These are phyloP conservation scores for Syzygium jambos DNA, from an alignment of 345 rosid species.

Conservation along the genomic window DNA sequence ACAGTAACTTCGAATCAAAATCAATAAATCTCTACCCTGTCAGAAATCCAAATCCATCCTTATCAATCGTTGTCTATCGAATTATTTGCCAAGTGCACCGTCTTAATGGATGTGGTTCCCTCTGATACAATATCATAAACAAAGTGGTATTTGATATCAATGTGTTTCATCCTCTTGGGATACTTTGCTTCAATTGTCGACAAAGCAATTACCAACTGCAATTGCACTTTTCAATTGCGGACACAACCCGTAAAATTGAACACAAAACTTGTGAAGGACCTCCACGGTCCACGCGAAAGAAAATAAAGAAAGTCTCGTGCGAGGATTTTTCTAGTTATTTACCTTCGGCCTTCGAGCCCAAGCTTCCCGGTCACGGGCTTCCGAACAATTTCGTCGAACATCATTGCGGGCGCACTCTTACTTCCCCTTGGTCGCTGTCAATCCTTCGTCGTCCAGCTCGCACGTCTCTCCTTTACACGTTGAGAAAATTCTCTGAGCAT, in stretches of 20 bases:
- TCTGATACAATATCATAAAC: not conserved
- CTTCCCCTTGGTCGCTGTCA: not conserved
- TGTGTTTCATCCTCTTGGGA: not conserved
- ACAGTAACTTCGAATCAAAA: not conserved
- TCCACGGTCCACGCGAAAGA: not conserved
- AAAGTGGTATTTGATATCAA: not conserved
- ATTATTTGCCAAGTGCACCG: no score
- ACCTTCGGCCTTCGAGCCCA: not conserved
- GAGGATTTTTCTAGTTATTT: no score
- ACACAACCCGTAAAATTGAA: not conserved
- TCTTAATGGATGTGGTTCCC: not conserved
- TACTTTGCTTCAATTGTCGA: not conserved
- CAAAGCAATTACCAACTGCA: not conserved
- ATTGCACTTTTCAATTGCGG: not conserved
- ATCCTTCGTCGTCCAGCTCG: no score
- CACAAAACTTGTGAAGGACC: not conserved
- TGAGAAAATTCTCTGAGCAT: conserved; percentile 18
- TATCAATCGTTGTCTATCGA: not conserved
- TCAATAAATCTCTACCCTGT: not conserved
- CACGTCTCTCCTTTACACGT: not conserved
- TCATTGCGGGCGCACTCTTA: not conserved
- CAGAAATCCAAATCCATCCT: not conserved
- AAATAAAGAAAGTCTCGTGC: not conserved
- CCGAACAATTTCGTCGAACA: not conserved
- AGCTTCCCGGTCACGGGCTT: not conserved